Conservation (phyloP, 2,329 filamentous ascomycete species). For the Hypoxylon sp. region DNA sequence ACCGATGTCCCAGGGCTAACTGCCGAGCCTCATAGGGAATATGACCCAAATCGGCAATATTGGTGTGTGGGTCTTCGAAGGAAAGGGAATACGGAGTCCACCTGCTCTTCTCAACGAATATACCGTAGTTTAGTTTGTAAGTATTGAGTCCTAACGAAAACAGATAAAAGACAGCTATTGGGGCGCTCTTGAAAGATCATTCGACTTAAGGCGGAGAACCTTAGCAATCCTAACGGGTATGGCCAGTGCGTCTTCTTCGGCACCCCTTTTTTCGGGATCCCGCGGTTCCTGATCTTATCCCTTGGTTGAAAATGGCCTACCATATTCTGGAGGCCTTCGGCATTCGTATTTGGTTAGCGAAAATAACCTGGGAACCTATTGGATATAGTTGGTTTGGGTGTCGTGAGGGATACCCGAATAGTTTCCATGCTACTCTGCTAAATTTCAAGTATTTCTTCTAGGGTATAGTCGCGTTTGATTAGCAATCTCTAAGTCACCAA, state of each 20-base stretch:
- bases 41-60: no score
- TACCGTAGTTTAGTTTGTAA: neutral
- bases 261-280: neutral
- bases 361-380: neutral
- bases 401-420: slow-evolving; percentile 6
- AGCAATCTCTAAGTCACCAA: neutral
- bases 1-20: no score
- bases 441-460: neutral
- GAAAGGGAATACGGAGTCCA: neutral
- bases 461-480: slow-evolving; percentile 7
- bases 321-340: neutral
- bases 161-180: neutral
- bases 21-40: no score
- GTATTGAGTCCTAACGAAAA: neutral
- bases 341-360: slow-evolving; percentile 8
- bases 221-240: neutral
- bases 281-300: neutral
- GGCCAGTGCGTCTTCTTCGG: neutral
- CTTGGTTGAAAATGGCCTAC: neutral
- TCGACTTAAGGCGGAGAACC: neutral
- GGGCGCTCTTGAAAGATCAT: neutral
- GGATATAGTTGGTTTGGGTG: neutral
- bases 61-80: no score
- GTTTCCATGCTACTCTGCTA: slow-evolving; percentile 4
- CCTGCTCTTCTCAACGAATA: neutral